Evolutionary conservation across 768 basidiomycete species (phyloP).

Genomic region (Pisolithus tinctorius): DNA sequence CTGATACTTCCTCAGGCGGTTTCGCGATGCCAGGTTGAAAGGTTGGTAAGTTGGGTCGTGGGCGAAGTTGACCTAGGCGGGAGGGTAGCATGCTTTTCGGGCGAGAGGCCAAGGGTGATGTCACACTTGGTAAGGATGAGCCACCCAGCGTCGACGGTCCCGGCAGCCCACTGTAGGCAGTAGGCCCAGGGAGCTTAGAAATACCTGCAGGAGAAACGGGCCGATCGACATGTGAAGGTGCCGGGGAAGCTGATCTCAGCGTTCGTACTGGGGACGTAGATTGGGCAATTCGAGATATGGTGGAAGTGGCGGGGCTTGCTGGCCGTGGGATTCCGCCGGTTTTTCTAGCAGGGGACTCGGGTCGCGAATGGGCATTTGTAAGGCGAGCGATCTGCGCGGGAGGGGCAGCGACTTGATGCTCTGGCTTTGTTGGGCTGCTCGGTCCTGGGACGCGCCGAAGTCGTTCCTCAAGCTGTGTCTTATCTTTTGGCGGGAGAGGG

Average conservation of each 20-base stretch:
- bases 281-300: constrained; percentile 35
- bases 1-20: constrained; percentile 23
- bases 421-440: constrained; percentile 34
- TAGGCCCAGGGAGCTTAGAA: constrained; percentile 36
- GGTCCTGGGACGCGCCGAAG: constrained; percentile 75
- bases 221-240: constrained; percentile 31
- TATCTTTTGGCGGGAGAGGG: constrained; percentile 73
- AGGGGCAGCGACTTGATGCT: constrained; percentile 36
- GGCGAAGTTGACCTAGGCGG: constrained; percentile 60
- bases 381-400: constrained; percentile 51
- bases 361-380: constrained; percentile 36
- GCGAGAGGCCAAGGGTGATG: constrained; percentile 36
- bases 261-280: constrained; percentile 36
- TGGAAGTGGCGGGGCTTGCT: constrained; percentile 38
- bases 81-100: constrained; percentile 72
- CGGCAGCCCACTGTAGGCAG: constrained; percentile 7
- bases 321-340: constrained; percentile 41
- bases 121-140: constrained; percentile 23
- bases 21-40: constrained; percentile 19
- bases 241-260: constrained; percentile 32
- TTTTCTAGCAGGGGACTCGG: constrained; percentile 42
- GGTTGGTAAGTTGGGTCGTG: constrained; percentile 29
- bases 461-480: constrained; percentile 87
- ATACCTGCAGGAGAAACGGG: constrained; percentile 44
- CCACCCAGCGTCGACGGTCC: constrained; percentile 11